phyloP scores from a whole-genome alignment of 108 stramenopile species.

The Aureococcus anophagefferens region DNA sequence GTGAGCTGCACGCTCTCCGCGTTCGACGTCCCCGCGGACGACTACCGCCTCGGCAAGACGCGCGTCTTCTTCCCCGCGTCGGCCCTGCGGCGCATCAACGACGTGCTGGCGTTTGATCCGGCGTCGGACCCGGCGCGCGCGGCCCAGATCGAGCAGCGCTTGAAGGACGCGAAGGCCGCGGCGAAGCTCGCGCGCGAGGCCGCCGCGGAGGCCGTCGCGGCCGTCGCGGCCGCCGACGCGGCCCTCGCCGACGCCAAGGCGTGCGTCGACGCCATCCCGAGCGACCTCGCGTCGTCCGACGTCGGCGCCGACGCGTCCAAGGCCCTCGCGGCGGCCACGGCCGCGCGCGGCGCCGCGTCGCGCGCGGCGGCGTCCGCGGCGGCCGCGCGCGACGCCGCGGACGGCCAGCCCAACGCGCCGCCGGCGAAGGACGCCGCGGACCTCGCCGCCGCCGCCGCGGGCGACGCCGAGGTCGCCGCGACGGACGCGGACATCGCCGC shows the following conservation, averaged over 20 bases:
- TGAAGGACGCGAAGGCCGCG: background rate
- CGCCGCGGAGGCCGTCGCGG: background rate
- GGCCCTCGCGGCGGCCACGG: background rate
- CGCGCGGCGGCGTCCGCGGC: background rate
- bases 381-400: background rate
- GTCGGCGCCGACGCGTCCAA: background rate
- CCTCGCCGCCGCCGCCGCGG: background rate
- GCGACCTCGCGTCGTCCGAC: background rate
- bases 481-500: background rate
- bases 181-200: background rate
- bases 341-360: background rate
- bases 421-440: background rate
- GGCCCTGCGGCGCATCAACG: background rate
- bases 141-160: background rate
- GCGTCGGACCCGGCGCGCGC: background rate
- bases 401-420: background rate
- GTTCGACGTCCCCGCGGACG: background rate
- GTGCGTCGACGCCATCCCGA: background rate
- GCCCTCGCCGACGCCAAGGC: too few relatives aligned
- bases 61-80: conserved; percentile 4
- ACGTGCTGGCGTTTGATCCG: background rate
- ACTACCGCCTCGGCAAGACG: background rate
- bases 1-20: background rate
- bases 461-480: background rate
- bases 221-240: too few relatives aligned